Evolutionary conservation across 495 filamentous ascomycete genomes (phyloP).

Genomic region (Cairneyella variabilis): DNA sequence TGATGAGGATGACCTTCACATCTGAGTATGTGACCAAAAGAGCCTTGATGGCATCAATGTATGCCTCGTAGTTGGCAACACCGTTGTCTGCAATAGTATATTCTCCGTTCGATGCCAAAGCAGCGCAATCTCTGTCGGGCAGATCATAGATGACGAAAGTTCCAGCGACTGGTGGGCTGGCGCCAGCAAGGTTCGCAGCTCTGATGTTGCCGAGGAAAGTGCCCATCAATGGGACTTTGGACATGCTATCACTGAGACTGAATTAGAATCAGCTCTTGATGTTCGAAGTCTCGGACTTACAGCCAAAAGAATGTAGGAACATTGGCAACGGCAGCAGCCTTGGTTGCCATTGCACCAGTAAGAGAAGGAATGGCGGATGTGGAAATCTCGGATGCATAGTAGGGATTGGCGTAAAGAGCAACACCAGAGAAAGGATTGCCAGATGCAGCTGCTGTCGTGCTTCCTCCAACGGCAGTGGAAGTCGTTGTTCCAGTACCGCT

Average conservation of each 20-base stretch:
- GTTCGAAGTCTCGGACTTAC: constrained; percentile 33
- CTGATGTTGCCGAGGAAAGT: constrained; percentile 42
- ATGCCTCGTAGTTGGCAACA: constrained; percentile 60
- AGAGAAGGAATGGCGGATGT: constrained; percentile 46
- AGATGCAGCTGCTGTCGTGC: constrained; percentile 22
- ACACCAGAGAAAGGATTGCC: constrained; percentile 48
- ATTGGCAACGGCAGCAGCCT: constrained; percentile 44
- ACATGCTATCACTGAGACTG: constrained; percentile 35
- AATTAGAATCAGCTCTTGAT: neutral
- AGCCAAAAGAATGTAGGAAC: constrained; percentile 59
- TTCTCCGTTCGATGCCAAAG: constrained; percentile 74
- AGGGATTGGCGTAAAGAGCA: constrained; percentile 48
- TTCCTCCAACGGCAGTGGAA: constrained; percentile 19
- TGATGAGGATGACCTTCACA: constrained; percentile 23
- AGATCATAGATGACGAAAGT: constrained; percentile 70
- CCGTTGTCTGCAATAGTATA: constrained; percentile 54
- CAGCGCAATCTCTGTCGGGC: constrained; percentile 74
- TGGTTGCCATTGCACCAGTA: constrained; percentile 31
- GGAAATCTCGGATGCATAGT: constrained; percentile 51
- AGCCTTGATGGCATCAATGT: constrained; percentile 24
- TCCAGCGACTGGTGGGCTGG: constrained; percentile 41
- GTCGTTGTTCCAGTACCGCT: constrained; percentile 2
- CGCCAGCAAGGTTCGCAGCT: constrained; percentile 41
- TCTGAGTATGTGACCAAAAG: constrained; percentile 19
- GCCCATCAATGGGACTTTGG: constrained; percentile 46